Base-by-base conservation (phyloP, 305 asterid genomes). In the Fraxinus greggii region DNA sequence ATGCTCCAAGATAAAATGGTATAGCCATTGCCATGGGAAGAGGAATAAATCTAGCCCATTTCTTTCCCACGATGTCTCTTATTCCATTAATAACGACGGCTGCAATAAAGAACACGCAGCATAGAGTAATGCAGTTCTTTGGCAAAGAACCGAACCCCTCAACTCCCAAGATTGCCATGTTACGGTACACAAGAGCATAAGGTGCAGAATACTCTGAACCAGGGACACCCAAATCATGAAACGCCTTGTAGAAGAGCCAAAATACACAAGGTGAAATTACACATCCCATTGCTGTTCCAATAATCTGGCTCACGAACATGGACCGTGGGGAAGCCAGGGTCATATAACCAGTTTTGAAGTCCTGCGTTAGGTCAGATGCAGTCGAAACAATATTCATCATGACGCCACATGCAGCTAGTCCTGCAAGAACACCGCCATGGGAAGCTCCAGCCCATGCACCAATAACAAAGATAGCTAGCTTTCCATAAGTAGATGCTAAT, bases 1-100 rank as follows among this genome's bases (percentile, higher is more conserved):
- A 95, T 0, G 83, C 87, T 33, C 98, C 98, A 24, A 95, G 90
- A 81, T 93, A 95, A 83, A 93, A 95, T 7, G 98, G 98, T 54
- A 93, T 90, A 0, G 98, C 97, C 97, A 95, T 93, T 5, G 98
- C 98, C 98, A 93, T 93, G 23, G 98, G 98, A 83, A 91, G 83
- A 74, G 98, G 98, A 81, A 95, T 87, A 79, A 84, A 95, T 85
- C 77, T 88, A 0, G 92, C 93, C 89, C 85, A 69, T 61, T 84
- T 84, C 65, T 89, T 89, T 1, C 95, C 97, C 26, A 88, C 88
- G 0, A 51, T 65, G 75, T 95, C 98, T 76, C 97, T 86, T 72
- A 91, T 72, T 40, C 78, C 92, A 61, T 95, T 95, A 70, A 92
- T 83, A 38, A 83, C 89, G 0, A 90, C 35, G 0, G 98, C 97